Evolutionary conservation across 2,329 filamentous ascomycete species (phyloP).

Genomic region (Fusarium proliferatum): DNA sequence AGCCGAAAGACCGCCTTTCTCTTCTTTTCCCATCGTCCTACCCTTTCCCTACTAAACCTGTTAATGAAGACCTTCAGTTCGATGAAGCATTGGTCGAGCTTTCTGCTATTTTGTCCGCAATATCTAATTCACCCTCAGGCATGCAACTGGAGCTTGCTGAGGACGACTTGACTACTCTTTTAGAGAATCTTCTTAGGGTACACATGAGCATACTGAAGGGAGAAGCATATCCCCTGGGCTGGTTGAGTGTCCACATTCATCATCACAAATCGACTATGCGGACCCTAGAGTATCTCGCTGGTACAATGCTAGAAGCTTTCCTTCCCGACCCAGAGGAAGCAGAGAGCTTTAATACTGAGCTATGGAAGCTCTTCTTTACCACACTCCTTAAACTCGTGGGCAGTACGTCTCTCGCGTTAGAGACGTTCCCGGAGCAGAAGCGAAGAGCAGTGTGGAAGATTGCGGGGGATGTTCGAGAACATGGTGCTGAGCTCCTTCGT

Average conservation of each 20-base stretch:
- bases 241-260: constrained; percentile 94
- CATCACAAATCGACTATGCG: constrained; percentile 92
- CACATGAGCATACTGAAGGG: constrained; percentile 90
- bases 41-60: constrained; percentile 82
- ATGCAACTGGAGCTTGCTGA: constrained; percentile 81
- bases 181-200: constrained; percentile 83
- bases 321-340: constrained; percentile 91
- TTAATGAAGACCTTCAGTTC: constrained; percentile 71
- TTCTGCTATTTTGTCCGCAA: constrained; percentile 84
- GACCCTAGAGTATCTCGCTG: constrained; percentile 83
- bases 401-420: constrained; percentile 87
- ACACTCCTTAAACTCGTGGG: constrained; percentile 90
- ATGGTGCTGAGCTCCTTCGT: constrained; percentile 86
- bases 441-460: constrained; percentile 98
- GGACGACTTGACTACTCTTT: constrained; percentile 77
- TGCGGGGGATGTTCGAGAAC: constrained; percentile 92
- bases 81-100: constrained; percentile 92
- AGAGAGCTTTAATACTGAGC: constrained; percentile 88
- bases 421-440: constrained; percentile 98
- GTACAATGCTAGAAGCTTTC: constrained; percentile 83
- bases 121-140: constrained; percentile 76
- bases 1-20: constrained; percentile 76
- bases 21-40: constrained; percentile 91
- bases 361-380: constrained; percentile 95
- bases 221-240: constrained; percentile 87